A percentile compares a stretch with the other conserved stretches of the same genome.
These are phyloP conservation scores for Cladosporium sp. DNA, from an alignment of 2,329 filamentous ascomycete species.

Conservation along the genomic window DNA sequence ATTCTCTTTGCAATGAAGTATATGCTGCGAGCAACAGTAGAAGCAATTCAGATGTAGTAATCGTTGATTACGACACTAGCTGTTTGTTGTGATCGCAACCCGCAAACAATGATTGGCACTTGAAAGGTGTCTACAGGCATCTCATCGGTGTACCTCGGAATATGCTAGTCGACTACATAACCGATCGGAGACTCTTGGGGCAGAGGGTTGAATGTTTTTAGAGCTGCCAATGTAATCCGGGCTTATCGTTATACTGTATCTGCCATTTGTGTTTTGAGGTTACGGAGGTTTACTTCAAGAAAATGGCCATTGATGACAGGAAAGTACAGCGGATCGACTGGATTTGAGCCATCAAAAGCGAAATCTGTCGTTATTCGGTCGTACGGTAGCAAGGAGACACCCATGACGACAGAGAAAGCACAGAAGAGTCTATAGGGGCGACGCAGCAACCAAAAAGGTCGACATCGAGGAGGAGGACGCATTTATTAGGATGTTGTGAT, in stretches of 20 bases:
- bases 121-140: neutral
- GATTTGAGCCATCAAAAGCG: neutral
- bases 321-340: neutral
- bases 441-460: neutral
- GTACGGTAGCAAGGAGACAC: neutral
- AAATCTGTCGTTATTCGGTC: neutral
- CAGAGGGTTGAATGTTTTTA: neutral
- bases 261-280: neutral
- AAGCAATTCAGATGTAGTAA: neutral
- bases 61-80: neutral
- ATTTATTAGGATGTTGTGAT: neutral
- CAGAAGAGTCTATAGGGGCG: neutral
- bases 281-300: fast-evolving
- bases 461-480: neutral
- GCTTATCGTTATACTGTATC: too few species aligned
- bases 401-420: neutral
- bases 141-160: neutral
- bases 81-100: neutral
- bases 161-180: neutral
- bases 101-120: neutral
- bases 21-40: neutral
- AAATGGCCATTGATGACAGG: neutral
- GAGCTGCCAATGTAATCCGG: neutral
- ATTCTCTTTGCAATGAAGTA: neutral
- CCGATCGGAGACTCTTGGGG: neutral